Conservation (phyloP, 2,329 filamentous ascomycete species). For the Rugonectria rugulosa region DNA sequence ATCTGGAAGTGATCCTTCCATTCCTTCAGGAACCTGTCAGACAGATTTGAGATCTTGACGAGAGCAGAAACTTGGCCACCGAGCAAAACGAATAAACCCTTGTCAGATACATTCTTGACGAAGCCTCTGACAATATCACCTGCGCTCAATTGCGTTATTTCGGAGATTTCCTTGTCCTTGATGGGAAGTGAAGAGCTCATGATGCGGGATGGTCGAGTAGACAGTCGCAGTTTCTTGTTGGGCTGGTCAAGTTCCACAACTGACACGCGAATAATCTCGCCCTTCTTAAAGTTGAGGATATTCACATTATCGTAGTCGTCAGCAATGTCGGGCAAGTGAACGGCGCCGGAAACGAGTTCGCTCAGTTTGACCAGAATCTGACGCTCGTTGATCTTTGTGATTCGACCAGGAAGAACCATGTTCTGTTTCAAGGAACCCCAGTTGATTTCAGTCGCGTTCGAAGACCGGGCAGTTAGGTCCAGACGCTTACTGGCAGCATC, state of each 20-base stretch:
- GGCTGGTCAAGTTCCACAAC: conserved; percentile 79
- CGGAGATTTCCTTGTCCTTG: conserved; percentile 80
- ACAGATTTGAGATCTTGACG: conserved; percentile 86
- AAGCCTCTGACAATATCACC: conserved; percentile 90
- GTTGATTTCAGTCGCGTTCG: conserved; percentile 59
- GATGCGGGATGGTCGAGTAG: conserved; percentile 85
- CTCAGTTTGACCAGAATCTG: conserved; percentile 87
- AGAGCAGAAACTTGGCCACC: conserved; percentile 83
- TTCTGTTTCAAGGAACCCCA: conserved; percentile 78
- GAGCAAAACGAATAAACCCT: conserved; percentile 85
- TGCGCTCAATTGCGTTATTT: conserved; percentile 72
- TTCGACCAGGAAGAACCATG: conserved; percentile 81
- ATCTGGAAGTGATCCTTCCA: conserved; percentile 91
- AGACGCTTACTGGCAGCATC: conserved; percentile 77
- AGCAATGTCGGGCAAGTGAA: conserved; percentile 82
- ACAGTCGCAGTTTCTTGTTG: conserved; percentile 86
- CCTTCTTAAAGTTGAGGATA: conserved; percentile 77
- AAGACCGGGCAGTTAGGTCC: conserved; percentile 81
- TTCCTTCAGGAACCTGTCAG: conserved; percentile 90
- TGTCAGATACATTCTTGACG: conserved; percentile 87
- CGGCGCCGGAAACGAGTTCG: conserved; percentile 78
- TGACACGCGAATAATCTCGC: conserved; percentile 88
- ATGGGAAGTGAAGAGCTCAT: conserved; percentile 84
- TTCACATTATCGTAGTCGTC: conserved; percentile 88
- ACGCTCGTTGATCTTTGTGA: conserved; percentile 86